phyloP scores from a whole-genome alignment of 2,329 filamentous ascomycete genomes.

The Ambrosiella xylebori region DNA sequence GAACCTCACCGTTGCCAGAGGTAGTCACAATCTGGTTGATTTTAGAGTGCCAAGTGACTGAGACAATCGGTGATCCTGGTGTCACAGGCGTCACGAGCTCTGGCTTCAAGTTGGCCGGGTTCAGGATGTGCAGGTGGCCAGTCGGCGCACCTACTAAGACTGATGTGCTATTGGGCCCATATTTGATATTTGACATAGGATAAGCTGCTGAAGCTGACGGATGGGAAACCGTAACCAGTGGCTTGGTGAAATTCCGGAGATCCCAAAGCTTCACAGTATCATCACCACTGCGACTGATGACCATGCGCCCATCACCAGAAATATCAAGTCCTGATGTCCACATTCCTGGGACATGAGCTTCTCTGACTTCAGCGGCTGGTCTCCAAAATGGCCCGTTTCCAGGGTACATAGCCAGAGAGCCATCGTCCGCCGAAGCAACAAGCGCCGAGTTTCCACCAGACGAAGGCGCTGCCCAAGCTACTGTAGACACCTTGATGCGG shows the following conservation, averaged over 20 bases:
- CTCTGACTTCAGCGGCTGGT: conserved; percentile 64
- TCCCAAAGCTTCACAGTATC: conserved; percentile 94
- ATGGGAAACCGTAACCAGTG: conserved; percentile 64
- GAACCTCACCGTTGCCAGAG: conserved; percentile 77
- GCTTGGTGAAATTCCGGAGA: conserved; percentile 82
- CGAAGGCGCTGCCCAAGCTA: conserved; percentile 59
- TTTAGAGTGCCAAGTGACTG: conserved; percentile 80
- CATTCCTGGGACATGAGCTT: conserved; percentile 65
- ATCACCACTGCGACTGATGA: conserved; percentile 82
- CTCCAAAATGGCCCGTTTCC: conserved; percentile 74
- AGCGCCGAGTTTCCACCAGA: conserved; percentile 68
- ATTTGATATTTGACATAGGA: conserved; percentile 71
- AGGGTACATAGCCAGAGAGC: conserved; percentile 78
- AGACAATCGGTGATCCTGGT: conserved; percentile 62
- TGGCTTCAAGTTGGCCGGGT: conserved; percentile 72
- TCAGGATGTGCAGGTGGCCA: conserved; percentile 81
- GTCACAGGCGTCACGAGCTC: conserved; percentile 84
- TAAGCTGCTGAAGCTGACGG: conserved; percentile 70
- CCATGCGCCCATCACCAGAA: conserved; percentile 74
- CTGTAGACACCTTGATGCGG: conserved; percentile 81
- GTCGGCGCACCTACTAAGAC: conserved; percentile 78
- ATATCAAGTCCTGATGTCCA: conserved; percentile 91
- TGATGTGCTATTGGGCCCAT: conserved; percentile 67
- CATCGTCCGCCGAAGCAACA: conserved; percentile 71
- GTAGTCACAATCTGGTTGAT: conserved; percentile 93